Conservation (phyloP, 2,329 filamentous ascomycete genomes). For the Didymella lethalis region DNA sequence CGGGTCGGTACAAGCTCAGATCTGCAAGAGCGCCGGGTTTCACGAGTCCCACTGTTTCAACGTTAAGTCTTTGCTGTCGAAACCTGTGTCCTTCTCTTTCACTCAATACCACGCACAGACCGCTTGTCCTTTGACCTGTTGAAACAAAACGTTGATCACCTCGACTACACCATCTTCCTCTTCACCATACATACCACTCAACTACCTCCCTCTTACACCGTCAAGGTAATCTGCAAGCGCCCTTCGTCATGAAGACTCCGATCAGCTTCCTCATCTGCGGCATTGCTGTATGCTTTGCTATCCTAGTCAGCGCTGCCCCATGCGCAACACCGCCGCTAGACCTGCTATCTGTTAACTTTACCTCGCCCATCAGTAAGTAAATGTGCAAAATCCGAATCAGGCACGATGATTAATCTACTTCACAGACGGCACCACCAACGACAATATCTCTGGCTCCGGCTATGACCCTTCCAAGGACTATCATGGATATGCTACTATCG, state of each 20-base stretch:
- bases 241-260: not conserved
- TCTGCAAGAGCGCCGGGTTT: no score
- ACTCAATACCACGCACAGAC: not conserved
- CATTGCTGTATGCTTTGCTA: not conserved
- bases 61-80: no score
- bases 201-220: not conserved
- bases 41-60: no score
- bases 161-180: not conserved
- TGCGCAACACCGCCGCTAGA: not conserved
- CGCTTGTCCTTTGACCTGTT: not conserved
- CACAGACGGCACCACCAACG: not conserved
- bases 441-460: not conserved
- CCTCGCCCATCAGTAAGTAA: not conserved
- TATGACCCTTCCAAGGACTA: not conserved
- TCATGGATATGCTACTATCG: not conserved
- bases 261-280: not conserved
- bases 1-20: no score
- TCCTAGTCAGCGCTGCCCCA: not conserved
- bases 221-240: not conserved
- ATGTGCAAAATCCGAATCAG: not conserved
- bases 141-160: not conserved
- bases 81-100: not conserved
- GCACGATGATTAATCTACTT: not conserved
- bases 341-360: not conserved
- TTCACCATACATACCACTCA: not conserved